Evolutionary conservation across 176 grass and related monocot genomes (phyloP).

Genomic region (Tuctoria greenei): DNA sequence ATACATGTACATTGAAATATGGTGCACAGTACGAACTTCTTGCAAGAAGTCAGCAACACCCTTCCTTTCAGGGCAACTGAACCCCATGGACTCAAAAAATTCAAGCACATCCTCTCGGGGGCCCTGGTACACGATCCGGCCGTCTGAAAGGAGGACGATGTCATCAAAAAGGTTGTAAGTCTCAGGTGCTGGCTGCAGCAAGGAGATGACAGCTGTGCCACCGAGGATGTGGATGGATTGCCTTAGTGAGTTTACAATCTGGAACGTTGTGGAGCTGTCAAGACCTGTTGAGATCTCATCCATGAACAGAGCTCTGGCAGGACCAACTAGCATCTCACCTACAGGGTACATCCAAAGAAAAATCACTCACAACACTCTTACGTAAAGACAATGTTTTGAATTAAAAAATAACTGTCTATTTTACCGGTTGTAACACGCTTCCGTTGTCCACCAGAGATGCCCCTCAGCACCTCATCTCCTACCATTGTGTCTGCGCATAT

Average conservation of each 20-base stretch:
- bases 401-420: slow-evolving; percentile 2
- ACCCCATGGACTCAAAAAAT: slow-evolving; percentile 81
- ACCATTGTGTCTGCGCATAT: slow-evolving; percentile 91
- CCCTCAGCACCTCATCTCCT: slow-evolving; percentile 84
- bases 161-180: slow-evolving; percentile 88
- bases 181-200: slow-evolving; percentile 88
- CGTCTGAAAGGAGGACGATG: slow-evolving; percentile 86
- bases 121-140: slow-evolving; percentile 82
- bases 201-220: slow-evolving; percentile 77
- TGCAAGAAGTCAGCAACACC: slow-evolving; percentile 91
- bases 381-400: background rate
- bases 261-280: slow-evolving; percentile 94
- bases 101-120: slow-evolving; percentile 73
- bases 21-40: slow-evolving; percentile 39
- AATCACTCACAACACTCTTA: background rate
- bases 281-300: slow-evolving; percentile 97
- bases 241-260: slow-evolving; percentile 90
- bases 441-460: slow-evolving; percentile 83
- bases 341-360: slow-evolving; percentile 13
- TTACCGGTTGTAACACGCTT: slow-evolving; percentile 96
- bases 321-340: slow-evolving; percentile 97
- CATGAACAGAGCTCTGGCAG: slow-evolving; percentile 84
- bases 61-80: slow-evolving; percentile 92
- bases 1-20: slow-evolving; percentile 3
- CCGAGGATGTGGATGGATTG: slow-evolving; percentile 82